Evolutionary conservation across 2,329 filamentous ascomycete genomes (phyloP), one percentile per base, ranked within the genome.

Genomic region (Chaetoscypha palmicola): DNA sequence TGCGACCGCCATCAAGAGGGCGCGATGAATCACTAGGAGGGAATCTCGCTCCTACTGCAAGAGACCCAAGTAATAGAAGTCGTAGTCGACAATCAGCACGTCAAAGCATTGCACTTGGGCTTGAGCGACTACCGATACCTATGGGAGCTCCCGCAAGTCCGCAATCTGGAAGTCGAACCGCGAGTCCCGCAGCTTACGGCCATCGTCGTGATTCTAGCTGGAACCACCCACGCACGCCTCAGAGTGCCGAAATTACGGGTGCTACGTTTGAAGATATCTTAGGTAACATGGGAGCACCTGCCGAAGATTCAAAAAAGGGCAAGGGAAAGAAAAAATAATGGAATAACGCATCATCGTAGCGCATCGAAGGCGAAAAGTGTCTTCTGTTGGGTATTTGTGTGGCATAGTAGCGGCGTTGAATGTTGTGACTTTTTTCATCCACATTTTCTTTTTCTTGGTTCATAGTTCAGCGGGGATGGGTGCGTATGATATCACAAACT

Each of bases 121-220:
- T 61, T 7, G 59, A 61, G 43, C 50, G 54, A 23, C 38, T 60
- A 7, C 48, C 53, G n/a, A 51, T 57, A 28, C 57, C 57, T 17
- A 26, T 28, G 24, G 24, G 24, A 7, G 24, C 12, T 12, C 7
- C 24, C 7, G 24, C 7, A 12, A 12, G 24, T 28, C 12, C 24
- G 24, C 24, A 7, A 12, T 12, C 24, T 12, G 24, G 24, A 28
- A 12, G 24, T 12, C 7, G 24, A 7, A 28, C 7, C 7, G 12
- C 7, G 24, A 12, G 12, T 28, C 7, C 7, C 24, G 24, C 24
- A n/a, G n/a, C n/a, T n/a, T n/a, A n/a, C n/a, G n/a, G n/a, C n/a
- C n/a, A n/a, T n/a, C n/a, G n/a, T n/a, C n/a, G n/a, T n/a, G n/a
- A n/a, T n/a, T n/a, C n/a, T n/a, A n/a, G 24, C 12, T 28, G 24